Evolutionary conservation across 2,329 filamentous ascomycete genomes (phyloP), one percentile per base, ranked within the genome.

Genomic region (Claviceps fusiformis): DNA sequence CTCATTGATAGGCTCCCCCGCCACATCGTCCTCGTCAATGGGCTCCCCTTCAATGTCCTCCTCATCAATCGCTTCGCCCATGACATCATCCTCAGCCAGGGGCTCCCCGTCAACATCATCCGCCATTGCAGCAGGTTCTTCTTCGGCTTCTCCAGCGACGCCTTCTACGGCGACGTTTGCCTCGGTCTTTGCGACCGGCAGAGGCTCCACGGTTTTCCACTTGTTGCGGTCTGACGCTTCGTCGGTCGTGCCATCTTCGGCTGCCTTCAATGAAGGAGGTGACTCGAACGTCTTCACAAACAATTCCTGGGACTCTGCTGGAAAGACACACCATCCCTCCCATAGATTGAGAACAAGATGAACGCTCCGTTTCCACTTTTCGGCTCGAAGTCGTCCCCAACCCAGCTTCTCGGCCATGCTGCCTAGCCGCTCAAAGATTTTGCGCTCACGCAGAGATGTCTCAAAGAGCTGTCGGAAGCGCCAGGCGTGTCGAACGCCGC

Each of bases 381-480:
- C 88, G 3, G 85, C 84, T 24, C 87, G 84, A 58, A 95, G 72
- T 1, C 87, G 81, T 10, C 91, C 91, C 89, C 90, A 95, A 48
- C 77, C 76, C 27, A 87, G 71, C 54, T 81, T 82, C 62, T 85
- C 83, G 8, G 89, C 82, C 57, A 95, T 78, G 55, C 79, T 73
- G 1, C 90, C 90, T 3, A 96, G 76, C 48, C 79, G 77, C 63
- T 87, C 86, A 63, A 95, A 95, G 0, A 85, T 81, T 56, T 81
- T 80, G 55, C 82, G 80, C 9, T 79, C 72, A 35, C 81, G 81
- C 29, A 96, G 74, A 1, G 85, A 81, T 0, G 76, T 74, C 66
- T 95, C 89, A 58, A 95, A 89, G 3, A 92, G 76, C 60, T 87
- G 83, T 27, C 90, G 78, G 64, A 90, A 95, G 54, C 89, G 85